A percentile compares a stretch with the other conserved stretches of the same genome.
phyloP scores from a whole-genome alignment of 2,329 filamentous ascomycete genomes.

The Trichoderma koningiopsis region DNA sequence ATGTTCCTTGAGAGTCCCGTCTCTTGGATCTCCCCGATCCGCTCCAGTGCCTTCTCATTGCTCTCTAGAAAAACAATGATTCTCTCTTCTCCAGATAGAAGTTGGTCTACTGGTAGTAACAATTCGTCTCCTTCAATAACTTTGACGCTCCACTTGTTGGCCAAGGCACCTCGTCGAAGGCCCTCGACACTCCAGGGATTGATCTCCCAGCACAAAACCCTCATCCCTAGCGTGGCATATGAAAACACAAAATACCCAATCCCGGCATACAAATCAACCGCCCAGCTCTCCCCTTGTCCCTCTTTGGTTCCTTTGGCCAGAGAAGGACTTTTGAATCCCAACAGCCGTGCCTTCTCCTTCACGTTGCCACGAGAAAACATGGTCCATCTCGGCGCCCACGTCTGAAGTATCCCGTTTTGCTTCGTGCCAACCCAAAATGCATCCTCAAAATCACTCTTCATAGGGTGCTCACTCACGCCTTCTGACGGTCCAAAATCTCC shows the following conservation, averaged over 20 bases:
- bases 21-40: slow-evolving; percentile 43
- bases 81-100: slow-evolving; percentile 49
- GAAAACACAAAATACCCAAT: slow-evolving; percentile 94
- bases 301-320: neutral
- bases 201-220: slow-evolving; percentile 85
- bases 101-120: slow-evolving; percentile 40
- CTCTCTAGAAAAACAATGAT: slow-evolving; percentile 72
- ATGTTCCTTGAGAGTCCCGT: slow-evolving; percentile 44
- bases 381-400: slow-evolving; percentile 85
- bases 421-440: slow-evolving; percentile 79
- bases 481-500: slow-evolving; percentile 69
- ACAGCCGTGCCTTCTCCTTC: slow-evolving; percentile 79
- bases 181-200: slow-evolving; percentile 89
- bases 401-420: slow-evolving; percentile 80
- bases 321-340: slow-evolving; percentile 49
- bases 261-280: slow-evolving; percentile 85
- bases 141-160: slow-evolving; percentile 66
- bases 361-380: slow-evolving; percentile 96
- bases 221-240: slow-evolving; percentile 71
- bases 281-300: slow-evolving; percentile 45
- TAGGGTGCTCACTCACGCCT: slow-evolving; percentile 35
- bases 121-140: slow-evolving; percentile 52
- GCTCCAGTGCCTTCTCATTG: slow-evolving; percentile 57
- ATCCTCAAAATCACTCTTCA: slow-evolving; percentile 57
- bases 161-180: slow-evolving; percentile 70